phyloP scores from a whole-genome alignment of 768 basidiomycete species.

The Tylopilus intermedius region DNA sequence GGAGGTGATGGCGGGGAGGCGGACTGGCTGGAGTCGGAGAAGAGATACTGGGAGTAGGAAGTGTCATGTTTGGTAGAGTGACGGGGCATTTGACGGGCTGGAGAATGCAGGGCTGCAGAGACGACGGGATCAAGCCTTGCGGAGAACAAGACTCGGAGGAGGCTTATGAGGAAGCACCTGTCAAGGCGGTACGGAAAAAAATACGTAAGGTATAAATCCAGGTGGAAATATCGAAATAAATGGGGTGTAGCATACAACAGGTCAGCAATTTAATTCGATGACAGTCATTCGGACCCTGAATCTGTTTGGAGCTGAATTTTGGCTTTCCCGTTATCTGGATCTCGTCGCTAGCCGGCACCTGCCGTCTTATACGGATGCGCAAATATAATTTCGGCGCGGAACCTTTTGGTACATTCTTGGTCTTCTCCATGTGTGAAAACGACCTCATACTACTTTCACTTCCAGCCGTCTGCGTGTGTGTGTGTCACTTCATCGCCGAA shows the following conservation, averaged over 20 bases:
- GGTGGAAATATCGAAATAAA: constrained; percentile 26
- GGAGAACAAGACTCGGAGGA: constrained; percentile 22
- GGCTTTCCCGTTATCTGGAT: constrained; percentile 31
- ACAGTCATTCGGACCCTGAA: constrained; percentile 32
- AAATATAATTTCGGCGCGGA: constrained; percentile 31
- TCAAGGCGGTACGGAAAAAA: constrained; percentile 34
- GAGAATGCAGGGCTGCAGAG: constrained; percentile 27
- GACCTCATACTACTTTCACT: constrained; percentile 8
- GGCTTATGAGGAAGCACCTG: constrained; percentile 33
- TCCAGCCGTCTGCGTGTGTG: background rate
- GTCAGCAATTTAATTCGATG: constrained; percentile 26
- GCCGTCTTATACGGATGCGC: constrained; percentile 25
- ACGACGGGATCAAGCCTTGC: constrained; percentile 24
- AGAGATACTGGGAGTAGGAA: constrained; percentile 17
- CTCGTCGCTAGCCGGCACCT: constrained; percentile 27
- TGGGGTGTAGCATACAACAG: constrained; percentile 11
- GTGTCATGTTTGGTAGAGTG: constrained; percentile 30
- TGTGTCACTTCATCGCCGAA: background rate
- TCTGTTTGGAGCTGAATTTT: constrained; percentile 28
- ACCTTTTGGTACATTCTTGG: constrained; percentile 17
- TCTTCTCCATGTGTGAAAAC: constrained; percentile 19
- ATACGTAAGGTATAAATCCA: constrained; percentile 29
- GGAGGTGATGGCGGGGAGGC: constrained; percentile 9
- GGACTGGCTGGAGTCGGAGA: constrained; percentile 26
- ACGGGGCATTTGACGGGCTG: constrained; percentile 25